Base-by-base conservation (phyloP, 176 grass and related monocot genomes). In the Neostapfia colusana region DNA sequence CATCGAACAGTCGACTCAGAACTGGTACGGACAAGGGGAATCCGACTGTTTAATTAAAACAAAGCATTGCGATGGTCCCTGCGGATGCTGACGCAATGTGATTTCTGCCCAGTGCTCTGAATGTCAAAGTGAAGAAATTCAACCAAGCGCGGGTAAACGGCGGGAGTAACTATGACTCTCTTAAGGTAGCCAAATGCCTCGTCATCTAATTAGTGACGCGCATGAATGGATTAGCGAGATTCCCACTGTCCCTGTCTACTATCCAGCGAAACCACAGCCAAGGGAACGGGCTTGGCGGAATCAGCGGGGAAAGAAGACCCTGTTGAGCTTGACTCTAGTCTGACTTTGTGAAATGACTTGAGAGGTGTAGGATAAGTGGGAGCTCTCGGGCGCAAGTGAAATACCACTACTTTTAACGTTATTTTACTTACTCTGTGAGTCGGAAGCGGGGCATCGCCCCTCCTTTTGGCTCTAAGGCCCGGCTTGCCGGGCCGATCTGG, bases 41-140 rank as follows among this genome's bases (percentile, higher is more conserved):
- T 91, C 82, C 55, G 73, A 91, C 78, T 82, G 73, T 88, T 85
- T 91, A 91, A 91, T 88, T 88, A 88, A 91, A 91, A 88, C 81
- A 91, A 85, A 91, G 85, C 85, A 91, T 85, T 85, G 89, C 82
- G 82, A 91, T 91, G 82, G 85, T 50, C 48, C 48, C 4, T 4
- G 48, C 48, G 15, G 48, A 50, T 50, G 48, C 48, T 89, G 20
- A 93, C 86, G 80, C 83, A 86, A 92, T 92, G 80, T 89, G 90
- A 89, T 93, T 93, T 93, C 70, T 89, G 80, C 90, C 90, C 60
- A 81, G 83, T 93, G 86, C 86, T 86, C 76, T 87, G 83, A 89
- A 92, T 92, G 83, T 92, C 83, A 92, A 93, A 93, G 77, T 89
- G 87, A 93, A 87, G 87, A 87, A 93, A 93, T 93, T 93, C 87